A percentile compares a stretch with the other conserved stretches of the same genome.
Conservation (phyloP, 371 early-diverging fungal species). For the Coemansia sp. region DNA sequence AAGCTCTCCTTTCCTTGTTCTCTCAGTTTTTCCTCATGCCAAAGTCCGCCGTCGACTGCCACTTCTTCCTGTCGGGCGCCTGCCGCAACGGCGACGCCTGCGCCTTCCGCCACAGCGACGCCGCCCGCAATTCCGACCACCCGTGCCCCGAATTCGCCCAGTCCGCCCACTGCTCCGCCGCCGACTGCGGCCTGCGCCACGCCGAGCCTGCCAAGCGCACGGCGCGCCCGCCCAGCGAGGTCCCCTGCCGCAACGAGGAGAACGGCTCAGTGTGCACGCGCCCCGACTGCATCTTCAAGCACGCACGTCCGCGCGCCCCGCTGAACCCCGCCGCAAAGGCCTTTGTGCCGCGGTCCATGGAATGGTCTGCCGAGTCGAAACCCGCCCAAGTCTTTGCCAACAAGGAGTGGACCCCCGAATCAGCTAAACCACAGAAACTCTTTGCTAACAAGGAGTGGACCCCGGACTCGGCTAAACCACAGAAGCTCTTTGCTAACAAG, state of each 20-base stretch:
- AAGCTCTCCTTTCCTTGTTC: no score
- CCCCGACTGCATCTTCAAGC: slow-evolving; percentile 37
- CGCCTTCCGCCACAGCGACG: slow-evolving; percentile 37
- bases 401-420: slow-evolving; percentile 22
- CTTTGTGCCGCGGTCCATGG: slow-evolving; percentile 30
- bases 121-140: slow-evolving; percentile 19
- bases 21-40: not conserved
- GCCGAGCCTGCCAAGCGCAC: slow-evolving; percentile 6
- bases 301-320: slow-evolving; percentile 1
- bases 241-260: slow-evolving; percentile 42
- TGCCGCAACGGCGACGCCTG: slow-evolving; percentile 43
- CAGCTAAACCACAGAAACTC: not conserved
- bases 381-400: no score
- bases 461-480: not conserved
- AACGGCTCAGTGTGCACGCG: slow-evolving; percentile 35
- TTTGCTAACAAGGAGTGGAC: slow-evolving; percentile 5
- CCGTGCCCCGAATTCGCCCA: slow-evolving; percentile 22
- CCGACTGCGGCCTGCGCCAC: slow-evolving; percentile 42
- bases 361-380: not conserved
- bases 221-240: slow-evolving; percentile 27
- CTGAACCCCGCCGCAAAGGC: slow-evolving; percentile 30
- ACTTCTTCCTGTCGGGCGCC: slow-evolving; percentile 33
- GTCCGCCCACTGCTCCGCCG: slow-evolving; percentile 22
- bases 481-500: not conserved
- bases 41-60: slow-evolving; percentile 26